A percentile compares a stretch with the other conserved stretches of the same genome.
phyloP scores from a whole-genome alignment of 1,139 yeast species.

The Pichia kudriavzevii region DNA sequence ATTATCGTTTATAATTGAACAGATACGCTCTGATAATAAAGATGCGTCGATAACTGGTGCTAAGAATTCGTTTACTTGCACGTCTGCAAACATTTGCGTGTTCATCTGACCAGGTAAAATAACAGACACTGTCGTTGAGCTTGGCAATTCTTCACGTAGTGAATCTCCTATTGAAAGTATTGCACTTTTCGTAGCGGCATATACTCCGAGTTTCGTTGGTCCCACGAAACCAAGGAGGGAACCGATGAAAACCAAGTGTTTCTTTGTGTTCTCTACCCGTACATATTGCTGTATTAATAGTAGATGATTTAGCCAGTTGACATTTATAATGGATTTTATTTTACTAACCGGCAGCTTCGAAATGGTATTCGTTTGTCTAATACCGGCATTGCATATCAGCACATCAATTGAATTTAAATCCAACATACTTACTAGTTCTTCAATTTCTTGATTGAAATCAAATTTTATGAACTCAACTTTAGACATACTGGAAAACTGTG shows the following conservation, averaged over 20 bases:
- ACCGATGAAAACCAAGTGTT: constrained; percentile 57
- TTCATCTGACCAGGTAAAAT: constrained; percentile 64
- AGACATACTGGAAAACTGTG: neutral
- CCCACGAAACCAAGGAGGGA: constrained; percentile 67
- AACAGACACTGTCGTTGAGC: constrained; percentile 28
- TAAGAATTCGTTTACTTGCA: constrained; percentile 50
- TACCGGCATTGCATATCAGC: constrained; percentile 71
- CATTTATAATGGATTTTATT: constrained; percentile 36
- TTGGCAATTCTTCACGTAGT: constrained; percentile 39
- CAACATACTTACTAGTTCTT: constrained; percentile 19
- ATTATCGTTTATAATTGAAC: constrained; percentile 37
- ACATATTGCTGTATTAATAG: constrained; percentile 41
- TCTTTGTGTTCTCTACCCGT: constrained; percentile 19
- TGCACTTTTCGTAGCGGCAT: constrained; percentile 64
- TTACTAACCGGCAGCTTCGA: constrained; percentile 30
- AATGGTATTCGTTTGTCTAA: constrained; percentile 44
- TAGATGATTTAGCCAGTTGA: constrained; percentile 53
- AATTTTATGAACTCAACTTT: constrained; percentile 12
- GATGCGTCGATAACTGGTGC: constrained; percentile 53
- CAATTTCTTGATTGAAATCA: constrained; percentile 14
- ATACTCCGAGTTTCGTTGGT: constrained; percentile 58
- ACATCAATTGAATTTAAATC: constrained; percentile 34
- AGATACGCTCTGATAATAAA: constrained; percentile 38
- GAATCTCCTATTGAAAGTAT: constrained; percentile 54
- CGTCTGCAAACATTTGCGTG: constrained; percentile 56